phyloP scores from a whole-genome alignment of 2,329 filamentous ascomycete genomes.

The Apiospora koreana region DNA sequence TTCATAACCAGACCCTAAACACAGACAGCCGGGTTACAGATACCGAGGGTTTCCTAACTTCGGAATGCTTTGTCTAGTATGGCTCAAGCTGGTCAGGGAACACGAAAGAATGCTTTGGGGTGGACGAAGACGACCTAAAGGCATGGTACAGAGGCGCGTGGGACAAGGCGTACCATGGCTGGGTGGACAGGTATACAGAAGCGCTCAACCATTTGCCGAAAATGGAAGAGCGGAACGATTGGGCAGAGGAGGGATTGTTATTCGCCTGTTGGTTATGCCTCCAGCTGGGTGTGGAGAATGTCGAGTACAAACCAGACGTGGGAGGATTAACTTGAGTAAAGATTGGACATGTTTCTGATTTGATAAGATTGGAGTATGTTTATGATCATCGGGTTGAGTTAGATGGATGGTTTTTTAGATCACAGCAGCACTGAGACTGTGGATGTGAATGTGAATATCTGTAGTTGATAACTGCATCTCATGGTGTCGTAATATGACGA shows the following conservation, averaged over 20 bases:
- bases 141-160: constrained; percentile 10
- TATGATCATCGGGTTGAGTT: too few relatives aligned
- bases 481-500: not conserved
- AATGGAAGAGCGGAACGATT: constrained; percentile 3
- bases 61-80: not conserved
- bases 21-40: not conserved
- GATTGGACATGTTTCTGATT: not conserved
- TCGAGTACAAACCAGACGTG: constrained; percentile 1
- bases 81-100: not conserved
- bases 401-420: too few relatives aligned
- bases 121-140: constrained; percentile 7
- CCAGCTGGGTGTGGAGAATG: constrained; percentile 12
- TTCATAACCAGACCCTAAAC: not conserved
- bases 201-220: not conserved
- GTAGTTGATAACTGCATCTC: not conserved
- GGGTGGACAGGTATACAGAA: constrained; percentile 6
- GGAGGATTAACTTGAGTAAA: not conserved
- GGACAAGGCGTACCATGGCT: constrained; percentile 7
- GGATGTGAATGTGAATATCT: not conserved
- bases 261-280: constrained; percentile 10
- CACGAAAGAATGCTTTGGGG: not conserved
- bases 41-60: not conserved
- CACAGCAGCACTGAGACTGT: too few relatives aligned
- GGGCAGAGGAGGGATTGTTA: constrained; percentile 14
- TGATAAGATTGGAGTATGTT: too few relatives aligned